A percentile compares a stretch with the other conserved stretches of the same genome.
phyloP scores from a whole-genome alignment of 331 rosid species.

The Arachis monticola region DNA sequence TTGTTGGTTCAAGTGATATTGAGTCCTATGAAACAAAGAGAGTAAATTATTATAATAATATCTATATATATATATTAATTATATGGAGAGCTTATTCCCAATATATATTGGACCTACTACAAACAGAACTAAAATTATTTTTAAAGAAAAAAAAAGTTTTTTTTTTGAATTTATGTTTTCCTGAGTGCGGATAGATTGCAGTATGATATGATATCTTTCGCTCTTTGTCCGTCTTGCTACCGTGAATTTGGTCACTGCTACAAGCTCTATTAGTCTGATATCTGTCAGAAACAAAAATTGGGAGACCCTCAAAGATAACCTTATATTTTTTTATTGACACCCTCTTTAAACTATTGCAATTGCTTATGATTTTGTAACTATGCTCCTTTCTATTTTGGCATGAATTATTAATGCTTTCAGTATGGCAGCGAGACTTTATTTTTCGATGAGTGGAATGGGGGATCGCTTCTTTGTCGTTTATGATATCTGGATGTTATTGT shows the following conservation, averaged over 20 bases:
- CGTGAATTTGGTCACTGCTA: neutral
- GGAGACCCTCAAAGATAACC: neutral
- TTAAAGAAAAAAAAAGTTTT: neutral
- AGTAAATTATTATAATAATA: no score
- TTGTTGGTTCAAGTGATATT: neutral
- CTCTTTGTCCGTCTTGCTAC: neutral
- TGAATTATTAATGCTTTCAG: neutral
- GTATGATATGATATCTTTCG: neutral
- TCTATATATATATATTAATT: no score
- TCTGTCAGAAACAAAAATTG: neutral
- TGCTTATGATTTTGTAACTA: neutral
- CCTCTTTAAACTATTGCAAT: conserved; percentile 12
- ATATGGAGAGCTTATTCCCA: neutral
- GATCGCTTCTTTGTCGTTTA: conserved; percentile 24
- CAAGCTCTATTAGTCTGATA: neutral
- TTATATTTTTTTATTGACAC: neutral
- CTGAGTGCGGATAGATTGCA: neutral
- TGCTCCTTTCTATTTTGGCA: neutral
- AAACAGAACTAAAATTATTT: no score
- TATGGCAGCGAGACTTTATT: neutral
- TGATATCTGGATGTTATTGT: conserved; percentile 2
- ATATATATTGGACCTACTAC: neutral
- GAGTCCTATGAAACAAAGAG: no score
- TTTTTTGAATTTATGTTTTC: neutral
- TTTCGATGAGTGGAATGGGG: conserved; percentile 13